Base-by-base conservation (phyloP, 1,284 basidiomycete genomes). In the Fomitopsis betulina region DNA sequence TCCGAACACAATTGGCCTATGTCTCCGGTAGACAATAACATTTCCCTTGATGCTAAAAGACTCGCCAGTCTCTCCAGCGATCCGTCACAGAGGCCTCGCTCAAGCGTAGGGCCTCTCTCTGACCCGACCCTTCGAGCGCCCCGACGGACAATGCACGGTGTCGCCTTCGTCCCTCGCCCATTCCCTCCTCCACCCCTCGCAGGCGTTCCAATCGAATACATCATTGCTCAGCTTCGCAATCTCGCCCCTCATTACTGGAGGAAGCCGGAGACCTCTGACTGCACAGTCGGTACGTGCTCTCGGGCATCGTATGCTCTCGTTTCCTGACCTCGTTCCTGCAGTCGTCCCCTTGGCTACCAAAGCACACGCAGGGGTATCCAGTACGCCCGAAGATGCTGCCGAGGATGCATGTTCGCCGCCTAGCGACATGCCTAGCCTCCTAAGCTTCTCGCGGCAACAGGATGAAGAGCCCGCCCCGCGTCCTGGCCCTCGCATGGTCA, bases 171-270 rank as follows among this genome's bases (percentile, higher is more conserved):
- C 45, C 77, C 79, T 55, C 78, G 81, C 63, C 78, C 80, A 13
- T 87, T 87, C 66, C 85, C 85, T 63, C 83, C 85, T 35, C 80
- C 84, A 62, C 74, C 81, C 25, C 76, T 89, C 65, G 75, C 78
- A 59, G 81, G 79, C 66, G 83, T 89, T 47, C 86, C 87, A 56
- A 74, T 82, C 63, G 84, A 86, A 67, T 89, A 89, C 65, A 85
- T 89, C 67, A 71, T 87, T 66, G 80, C 84, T 67, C 83, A 86
- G 68, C 81, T 91, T 53, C 84, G 80, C 68, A 75, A 74, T 65
- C 76, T 91, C 60, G 88, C 87, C 17, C 74, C 82, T 33, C 74
- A 79, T 55, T 87, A 85, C 72, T 91, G 87, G 86, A 80, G 85
- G 67, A 85, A 82, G 64, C 79, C 81, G 61, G 84, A 89, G 65